Base-by-base conservation (phyloP, 225 moss, liverwort and hornwort genomes). In the Marchantia paleacea region DNA sequence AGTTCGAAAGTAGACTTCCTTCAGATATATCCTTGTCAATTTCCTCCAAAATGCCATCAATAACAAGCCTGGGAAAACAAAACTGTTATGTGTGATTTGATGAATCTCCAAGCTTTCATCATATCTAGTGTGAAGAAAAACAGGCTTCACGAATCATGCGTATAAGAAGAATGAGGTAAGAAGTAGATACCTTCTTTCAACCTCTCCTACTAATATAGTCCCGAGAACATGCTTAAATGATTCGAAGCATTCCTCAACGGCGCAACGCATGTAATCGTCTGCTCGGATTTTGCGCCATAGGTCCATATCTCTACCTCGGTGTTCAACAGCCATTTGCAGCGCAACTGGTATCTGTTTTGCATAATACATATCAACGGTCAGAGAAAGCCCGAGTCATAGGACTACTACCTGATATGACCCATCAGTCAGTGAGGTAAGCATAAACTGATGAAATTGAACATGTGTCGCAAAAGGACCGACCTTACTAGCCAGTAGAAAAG, bases 241-340 rank as follows among this genome's bases (percentile, higher is more conserved):
- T 80, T 94, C 94, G 68, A 94, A 97, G 81, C 96, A 97, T 82
- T 97, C 96, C 79, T 88, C 88, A 16, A 97, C 94, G 53, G 96
- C 96, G 78, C 92, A 97, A 16, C 93, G 94, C 91, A 94, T 94
- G 69, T 93, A 97, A 75, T 97, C 96, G 87, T 97, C 96, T 79
- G 67, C 86, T 84, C 79, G 93, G 29, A 97, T 92, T 85, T 92
- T 94, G 12, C 92, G 90, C 83, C 90, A 51, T 61, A 97, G 82
- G 65, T 97, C 96, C 29, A 85, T 91, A 29, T 91, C 81, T 88
- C 93, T 85, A 52, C 96, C 96, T 68, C 91, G 90, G 73, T 91
- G 92, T 53, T 91, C 96, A 31, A 94, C 94, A 39, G 96, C 96
- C 96, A 97, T 97, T 85, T 97, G 96, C 12, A 97, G 69, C 24